Evolutionary conservation across 306 rosid genomes (phyloP).

Genomic region (Cicer bijugum): DNA sequence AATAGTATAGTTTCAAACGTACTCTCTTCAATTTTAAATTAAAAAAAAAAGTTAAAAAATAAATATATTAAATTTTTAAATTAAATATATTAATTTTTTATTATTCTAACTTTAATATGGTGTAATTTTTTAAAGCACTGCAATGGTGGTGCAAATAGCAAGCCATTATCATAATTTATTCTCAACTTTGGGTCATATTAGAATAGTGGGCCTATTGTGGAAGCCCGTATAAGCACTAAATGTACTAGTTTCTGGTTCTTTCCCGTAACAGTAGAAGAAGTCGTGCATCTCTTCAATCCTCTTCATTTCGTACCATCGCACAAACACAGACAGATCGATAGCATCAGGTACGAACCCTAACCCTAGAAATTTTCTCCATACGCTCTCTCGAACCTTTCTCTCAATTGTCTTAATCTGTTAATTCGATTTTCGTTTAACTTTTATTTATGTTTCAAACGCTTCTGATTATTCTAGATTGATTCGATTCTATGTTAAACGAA

Average conservation of each 20-base stretch:
- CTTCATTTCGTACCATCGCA: slow-evolving; percentile 1
- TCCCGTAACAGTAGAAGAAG: background rate
- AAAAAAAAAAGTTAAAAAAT: too few relatives aligned
- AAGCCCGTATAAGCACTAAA: background rate
- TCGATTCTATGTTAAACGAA: background rate
- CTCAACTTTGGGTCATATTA: background rate
- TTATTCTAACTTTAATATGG: too few relatives aligned
- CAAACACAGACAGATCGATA: slow-evolving; percentile 36
- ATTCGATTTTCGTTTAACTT: background rate
- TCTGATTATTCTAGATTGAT: background rate
- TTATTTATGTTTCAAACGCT: background rate
- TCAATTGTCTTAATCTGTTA: background rate
- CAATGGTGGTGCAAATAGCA: background rate
- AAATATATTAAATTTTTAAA: too few relatives aligned
- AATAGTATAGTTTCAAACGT: too few relatives aligned
- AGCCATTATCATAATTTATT: background rate
- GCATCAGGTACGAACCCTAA: slow-evolving; percentile 52
- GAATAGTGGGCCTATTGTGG: background rate
- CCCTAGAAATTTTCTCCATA: slow-evolving; percentile 19
- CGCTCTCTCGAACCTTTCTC: background rate
- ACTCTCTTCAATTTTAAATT: too few relatives aligned
- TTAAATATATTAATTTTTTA: too few relatives aligned
- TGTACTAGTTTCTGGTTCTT: background rate
- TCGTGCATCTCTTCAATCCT: background rate
- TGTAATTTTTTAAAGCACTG: too few relatives aligned